Evolutionary conservation across 371 early-diverging fungal genomes (phyloP).

Genomic region (Choanephora cucurbitarum): DNA sequence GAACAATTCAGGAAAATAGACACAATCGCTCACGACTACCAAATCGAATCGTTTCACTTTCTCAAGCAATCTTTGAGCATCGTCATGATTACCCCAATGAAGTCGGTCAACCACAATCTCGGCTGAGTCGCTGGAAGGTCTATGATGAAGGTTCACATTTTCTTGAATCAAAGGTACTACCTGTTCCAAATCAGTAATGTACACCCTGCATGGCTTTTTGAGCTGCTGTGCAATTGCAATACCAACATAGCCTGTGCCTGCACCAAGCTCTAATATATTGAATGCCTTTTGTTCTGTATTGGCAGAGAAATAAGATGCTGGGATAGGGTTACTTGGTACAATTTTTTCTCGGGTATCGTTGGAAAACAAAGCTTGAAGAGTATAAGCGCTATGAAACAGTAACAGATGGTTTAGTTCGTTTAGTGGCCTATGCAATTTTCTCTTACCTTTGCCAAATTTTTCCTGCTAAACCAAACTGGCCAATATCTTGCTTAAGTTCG

Average conservation of each 20-base stretch:
- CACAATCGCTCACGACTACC: constrained; percentile 58
- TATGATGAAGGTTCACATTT: constrained; percentile 38
- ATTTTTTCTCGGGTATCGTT: constrained; percentile 8
- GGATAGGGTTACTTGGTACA: constrained; percentile 37
- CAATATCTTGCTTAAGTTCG: constrained; percentile 42
- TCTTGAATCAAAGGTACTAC: constrained; percentile 56
- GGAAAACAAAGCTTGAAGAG: constrained; percentile 44
- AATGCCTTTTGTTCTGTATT: constrained; percentile 15
- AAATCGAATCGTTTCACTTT: constrained; percentile 40
- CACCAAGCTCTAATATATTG: constrained; percentile 50
- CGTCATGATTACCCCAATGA: constrained; percentile 55
- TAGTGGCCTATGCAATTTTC: neutral
- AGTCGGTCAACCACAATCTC: constrained; percentile 43
- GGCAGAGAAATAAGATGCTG: constrained; percentile 24
- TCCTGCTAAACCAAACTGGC: constrained; percentile 49
- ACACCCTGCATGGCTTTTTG: constrained; percentile 33
- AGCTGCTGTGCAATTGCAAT: constrained; percentile 55
- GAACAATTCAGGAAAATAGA: constrained; percentile 63
- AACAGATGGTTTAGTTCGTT: neutral
- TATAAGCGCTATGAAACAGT: constrained; percentile 38
- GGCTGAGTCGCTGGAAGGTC: constrained; percentile 7
- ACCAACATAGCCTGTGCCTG: constrained; percentile 64
- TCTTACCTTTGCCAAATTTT: constrained; percentile 55
- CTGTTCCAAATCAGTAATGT: constrained; percentile 58
- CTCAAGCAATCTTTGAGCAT: constrained; percentile 29